Conservation (phyloP, 2,329 filamentous ascomycete species). For the Phialemonium atrogriseum region DNA sequence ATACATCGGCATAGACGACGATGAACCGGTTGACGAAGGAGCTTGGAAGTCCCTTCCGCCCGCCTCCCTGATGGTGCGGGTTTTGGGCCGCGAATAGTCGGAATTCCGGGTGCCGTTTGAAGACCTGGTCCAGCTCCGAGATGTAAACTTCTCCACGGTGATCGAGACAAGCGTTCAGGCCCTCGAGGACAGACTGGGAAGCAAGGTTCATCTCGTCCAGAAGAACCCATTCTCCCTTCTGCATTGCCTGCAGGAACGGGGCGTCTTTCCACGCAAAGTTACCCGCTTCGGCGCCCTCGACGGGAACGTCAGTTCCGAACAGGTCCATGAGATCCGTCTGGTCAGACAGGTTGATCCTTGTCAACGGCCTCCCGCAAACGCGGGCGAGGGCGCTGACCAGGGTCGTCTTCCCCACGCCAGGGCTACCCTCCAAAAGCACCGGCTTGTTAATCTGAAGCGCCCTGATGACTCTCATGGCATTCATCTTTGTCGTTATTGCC, state of each 20-base stretch:
- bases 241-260: constrained; percentile 93
- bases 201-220: constrained; percentile 98
- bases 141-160: constrained; percentile 95
- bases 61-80: constrained; percentile 93
- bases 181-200: constrained; percentile 92
- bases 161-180: constrained; percentile 91
- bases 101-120: constrained; percentile 82
- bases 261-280: constrained; percentile 94
- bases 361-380: constrained; percentile 72
- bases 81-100: constrained; percentile 97
- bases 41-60: constrained; percentile 84
- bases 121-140: constrained; percentile 89
- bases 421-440: constrained; percentile 89
- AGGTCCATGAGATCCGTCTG: constrained; percentile 97
- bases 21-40: constrained; percentile 98
- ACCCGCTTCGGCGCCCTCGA: constrained; percentile 85
- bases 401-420: constrained; percentile 97
- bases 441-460: constrained; percentile 85
- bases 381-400: constrained; percentile 78
- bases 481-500: constrained; percentile 81
- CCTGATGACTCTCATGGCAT: constrained; percentile 83
- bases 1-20: constrained; percentile 91
- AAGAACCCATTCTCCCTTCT: constrained; percentile 91
- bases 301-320: constrained; percentile 91
- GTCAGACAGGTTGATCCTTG: constrained; percentile 93